Evolutionary conservation across 371 early-diverging fungal genomes (phyloP).

Genomic region (Rhizopus stolonifer): DNA sequence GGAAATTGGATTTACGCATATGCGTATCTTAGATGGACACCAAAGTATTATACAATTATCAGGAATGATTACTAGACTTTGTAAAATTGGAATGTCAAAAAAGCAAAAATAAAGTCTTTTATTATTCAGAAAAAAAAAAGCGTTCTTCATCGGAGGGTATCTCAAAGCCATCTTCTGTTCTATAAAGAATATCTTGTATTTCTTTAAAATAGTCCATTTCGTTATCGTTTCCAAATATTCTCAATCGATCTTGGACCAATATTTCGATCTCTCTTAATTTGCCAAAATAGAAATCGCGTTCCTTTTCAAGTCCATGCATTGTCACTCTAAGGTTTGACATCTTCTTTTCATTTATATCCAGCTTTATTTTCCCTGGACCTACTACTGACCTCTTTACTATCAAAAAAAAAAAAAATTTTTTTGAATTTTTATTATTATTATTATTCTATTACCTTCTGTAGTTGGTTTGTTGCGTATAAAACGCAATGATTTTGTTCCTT

Average conservation of each 20-base stretch:
- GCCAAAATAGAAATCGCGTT: constrained; percentile 93
- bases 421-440: too few relatives aligned
- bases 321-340: constrained; percentile 75
- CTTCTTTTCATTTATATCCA: too few relatives aligned
- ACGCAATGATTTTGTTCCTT: constrained; percentile 13
- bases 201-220: constrained; percentile 53
- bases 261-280: constrained; percentile 94
- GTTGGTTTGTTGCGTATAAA: constrained; percentile 11
- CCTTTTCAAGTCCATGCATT: constrained; percentile 91
- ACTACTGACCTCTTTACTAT: constrained; percentile 28
- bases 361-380: too few relatives aligned
- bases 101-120: background rate
- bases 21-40: constrained; percentile 27
- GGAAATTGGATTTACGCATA: constrained; percentile 48
- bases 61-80: constrained; percentile 20
- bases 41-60: constrained; percentile 22
- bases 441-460: too few relatives aligned
- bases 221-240: constrained; percentile 39
- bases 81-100: background rate
- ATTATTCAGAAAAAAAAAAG: too few relatives aligned
- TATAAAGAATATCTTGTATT: constrained; percentile 84
- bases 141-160: constrained; percentile 4
- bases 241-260: constrained; percentile 74
- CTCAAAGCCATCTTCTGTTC: constrained; percentile 72
- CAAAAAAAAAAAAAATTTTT: too few relatives aligned